phyloP scores from a whole-genome alignment of 768 basidiomycete species.

The Suillus fuscotomentosus region DNA sequence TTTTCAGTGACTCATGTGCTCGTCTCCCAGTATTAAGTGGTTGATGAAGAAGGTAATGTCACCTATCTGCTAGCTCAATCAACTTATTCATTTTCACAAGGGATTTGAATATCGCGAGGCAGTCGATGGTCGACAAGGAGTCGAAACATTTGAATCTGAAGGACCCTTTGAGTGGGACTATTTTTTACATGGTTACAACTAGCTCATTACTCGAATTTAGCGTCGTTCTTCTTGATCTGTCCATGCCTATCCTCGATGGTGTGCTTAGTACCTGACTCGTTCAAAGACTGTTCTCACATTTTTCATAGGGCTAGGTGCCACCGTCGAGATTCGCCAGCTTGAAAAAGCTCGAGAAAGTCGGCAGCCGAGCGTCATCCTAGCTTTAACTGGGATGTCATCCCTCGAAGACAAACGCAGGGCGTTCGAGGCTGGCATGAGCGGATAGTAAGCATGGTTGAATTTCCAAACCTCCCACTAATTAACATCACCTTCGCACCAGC shows the following conservation, averaged over 20 bases:
- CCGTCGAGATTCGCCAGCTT: conserved; percentile 75
- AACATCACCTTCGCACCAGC: conserved; percentile 36
- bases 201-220: conserved; percentile 36
- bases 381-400: conserved; percentile 92
- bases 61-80: neutral
- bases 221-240: conserved; percentile 83
- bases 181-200: conserved; percentile 2
- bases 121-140: conserved; percentile 82
- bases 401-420: conserved; percentile 89
- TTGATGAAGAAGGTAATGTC: conserved; percentile 50
- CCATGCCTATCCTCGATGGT: conserved; percentile 95
- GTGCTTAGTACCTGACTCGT: conserved; percentile 13
- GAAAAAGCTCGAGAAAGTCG: conserved; percentile 45
- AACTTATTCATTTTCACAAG: conserved; percentile 29
- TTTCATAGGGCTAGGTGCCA: conserved; percentile 74
- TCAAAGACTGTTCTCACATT: neutral
- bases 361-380: conserved; percentile 62
- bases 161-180: conserved; percentile 82
- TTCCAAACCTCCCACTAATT: neutral
- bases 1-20: conserved; percentile 11
- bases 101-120: conserved; percentile 78
- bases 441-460: conserved; percentile 62
- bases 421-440: conserved; percentile 91
- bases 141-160: conserved; percentile 65
- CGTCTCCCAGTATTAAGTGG: conserved; percentile 53